Evolutionary conservation across 306 rosid genomes (phyloP).

Genomic region (Inga leiocalycina): DNA sequence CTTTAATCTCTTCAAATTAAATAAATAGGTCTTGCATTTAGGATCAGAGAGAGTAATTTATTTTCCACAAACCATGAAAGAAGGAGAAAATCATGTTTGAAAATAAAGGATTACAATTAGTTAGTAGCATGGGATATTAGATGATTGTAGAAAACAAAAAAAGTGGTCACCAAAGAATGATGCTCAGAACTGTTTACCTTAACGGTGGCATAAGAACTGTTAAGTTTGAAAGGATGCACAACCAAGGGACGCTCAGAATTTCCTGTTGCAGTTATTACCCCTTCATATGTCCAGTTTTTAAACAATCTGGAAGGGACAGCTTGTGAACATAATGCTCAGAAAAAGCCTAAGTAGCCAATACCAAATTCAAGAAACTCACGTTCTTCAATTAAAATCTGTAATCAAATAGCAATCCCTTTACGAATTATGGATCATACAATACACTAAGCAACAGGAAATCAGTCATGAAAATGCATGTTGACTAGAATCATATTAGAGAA

Average conservation of each 20-base stretch:
- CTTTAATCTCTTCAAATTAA: no score
- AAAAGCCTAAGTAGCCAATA: background rate
- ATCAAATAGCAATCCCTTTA: background rate
- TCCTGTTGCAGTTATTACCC: conserved; percentile 72
- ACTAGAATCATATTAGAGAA: conserved; percentile 1
- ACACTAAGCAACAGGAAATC: conserved; percentile 27
- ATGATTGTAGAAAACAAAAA: background rate
- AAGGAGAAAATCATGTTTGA: conserved; percentile 4
- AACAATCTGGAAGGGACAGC: conserved; percentile 54
- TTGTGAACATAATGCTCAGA: conserved; percentile 25
- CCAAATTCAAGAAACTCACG: background rate
- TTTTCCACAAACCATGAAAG: background rate
- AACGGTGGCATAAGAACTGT: conserved; percentile 74
- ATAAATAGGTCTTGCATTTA: no score
- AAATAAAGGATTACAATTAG: conserved; percentile 9
- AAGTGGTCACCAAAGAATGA: conserved; percentile 16
- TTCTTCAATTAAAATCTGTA: conserved; percentile 15
- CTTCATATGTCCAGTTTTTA: conserved; percentile 70
- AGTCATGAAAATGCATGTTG: conserved; percentile 20
- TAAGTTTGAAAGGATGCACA: conserved; percentile 71
- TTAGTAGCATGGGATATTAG: background rate
- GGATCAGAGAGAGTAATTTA: background rate
- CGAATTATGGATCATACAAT: conserved; percentile 16
- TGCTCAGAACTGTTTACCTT: conserved; percentile 43
- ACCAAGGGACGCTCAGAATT: conserved; percentile 54